These are phyloP conservation scores for Pisolithus albus DNA, from an alignment of 768 basidiomycete genomes.

Conservation along the genomic window DNA sequence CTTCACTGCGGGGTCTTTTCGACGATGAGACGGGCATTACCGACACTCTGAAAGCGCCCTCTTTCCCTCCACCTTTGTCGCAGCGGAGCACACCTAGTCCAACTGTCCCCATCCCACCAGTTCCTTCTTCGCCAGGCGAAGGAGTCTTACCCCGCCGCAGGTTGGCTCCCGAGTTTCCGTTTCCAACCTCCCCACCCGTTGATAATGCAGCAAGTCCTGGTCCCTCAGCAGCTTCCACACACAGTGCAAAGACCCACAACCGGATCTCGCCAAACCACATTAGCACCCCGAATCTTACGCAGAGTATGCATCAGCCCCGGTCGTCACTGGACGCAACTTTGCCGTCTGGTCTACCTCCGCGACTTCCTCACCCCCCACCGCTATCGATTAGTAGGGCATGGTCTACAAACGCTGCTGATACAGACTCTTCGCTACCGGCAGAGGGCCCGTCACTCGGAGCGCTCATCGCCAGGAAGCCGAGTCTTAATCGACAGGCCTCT, in stretches of 20 bases:
- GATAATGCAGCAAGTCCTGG: constrained; percentile 1
- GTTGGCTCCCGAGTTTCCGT: constrained; percentile 29
- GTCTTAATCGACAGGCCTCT: constrained; percentile 43
- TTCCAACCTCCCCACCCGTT: constrained; percentile 21
- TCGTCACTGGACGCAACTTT: constrained; percentile 47
- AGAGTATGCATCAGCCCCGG: constrained; percentile 46
- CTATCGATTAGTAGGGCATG: constrained; percentile 26
- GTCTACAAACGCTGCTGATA: constrained; percentile 26
- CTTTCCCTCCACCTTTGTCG: constrained; percentile 24
- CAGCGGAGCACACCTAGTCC: constrained; percentile 22
- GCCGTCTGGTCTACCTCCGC: constrained; percentile 17
- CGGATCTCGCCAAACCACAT: constrained; percentile 14
- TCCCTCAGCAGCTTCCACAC: constrained; percentile 3
- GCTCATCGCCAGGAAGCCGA: constrained; percentile 28
- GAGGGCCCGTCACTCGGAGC: constrained; percentile 7
- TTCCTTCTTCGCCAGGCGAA: constrained; percentile 31
- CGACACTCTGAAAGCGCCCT: constrained; percentile 39
- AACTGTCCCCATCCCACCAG: constrained; percentile 19
- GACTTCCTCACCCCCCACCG: constrained; percentile 19
- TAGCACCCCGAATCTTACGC: constrained; percentile 18
- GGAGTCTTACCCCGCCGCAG: constrained; percentile 30
- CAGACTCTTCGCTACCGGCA: constrained; percentile 10
- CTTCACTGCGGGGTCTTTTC: constrained; percentile 75
- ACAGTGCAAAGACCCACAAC: constrained; percentile 2
- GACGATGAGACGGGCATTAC: constrained; percentile 44